Conservation (phyloP, 179 eudicot genomes). For the Beta macrorhiza region DNA sequence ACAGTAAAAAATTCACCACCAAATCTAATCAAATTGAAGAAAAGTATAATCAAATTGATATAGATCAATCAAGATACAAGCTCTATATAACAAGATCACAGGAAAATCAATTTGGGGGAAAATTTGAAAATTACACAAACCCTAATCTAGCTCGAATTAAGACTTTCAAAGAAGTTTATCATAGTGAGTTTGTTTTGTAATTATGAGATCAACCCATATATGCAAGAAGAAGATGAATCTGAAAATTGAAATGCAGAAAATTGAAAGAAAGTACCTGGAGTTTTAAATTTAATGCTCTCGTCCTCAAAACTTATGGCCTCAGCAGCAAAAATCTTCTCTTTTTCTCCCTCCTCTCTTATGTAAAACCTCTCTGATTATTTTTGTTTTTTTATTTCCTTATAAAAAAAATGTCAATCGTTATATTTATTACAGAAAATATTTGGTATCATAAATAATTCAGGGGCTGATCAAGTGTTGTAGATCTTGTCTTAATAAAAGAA, state of each 20-base stretch:
- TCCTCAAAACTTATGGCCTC: background rate
- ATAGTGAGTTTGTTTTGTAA: too few relatives aligned
- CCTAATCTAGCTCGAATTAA: conserved; percentile 9
- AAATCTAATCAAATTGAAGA: conserved; percentile 1
- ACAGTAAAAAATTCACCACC: background rate
- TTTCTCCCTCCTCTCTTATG: conserved; percentile 13
- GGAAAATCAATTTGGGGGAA: background rate
- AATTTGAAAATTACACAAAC: background rate
- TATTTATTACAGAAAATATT: background rate
- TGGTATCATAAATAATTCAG: background rate
- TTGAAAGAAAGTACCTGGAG: conserved; percentile 24
- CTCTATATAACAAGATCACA: background rate
- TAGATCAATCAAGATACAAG: conserved; percentile 6
- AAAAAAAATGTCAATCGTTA: background rate
- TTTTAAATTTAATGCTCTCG: conserved; percentile 14
- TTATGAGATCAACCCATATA: background rate
- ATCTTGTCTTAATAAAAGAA: background rate
- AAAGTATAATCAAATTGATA: background rate
- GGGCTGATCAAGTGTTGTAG: background rate
- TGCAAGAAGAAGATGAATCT: background rate
- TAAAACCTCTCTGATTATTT: conserved; percentile 15
- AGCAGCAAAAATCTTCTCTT: conserved; percentile 22
- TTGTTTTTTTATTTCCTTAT: background rate
- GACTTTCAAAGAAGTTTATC: background rate
- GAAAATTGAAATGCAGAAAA: background rate